Evolutionary conservation across 306 rosid genomes (phyloP), one percentile per base, ranked within the genome.

Genomic region (Canavalia gladiata): DNA sequence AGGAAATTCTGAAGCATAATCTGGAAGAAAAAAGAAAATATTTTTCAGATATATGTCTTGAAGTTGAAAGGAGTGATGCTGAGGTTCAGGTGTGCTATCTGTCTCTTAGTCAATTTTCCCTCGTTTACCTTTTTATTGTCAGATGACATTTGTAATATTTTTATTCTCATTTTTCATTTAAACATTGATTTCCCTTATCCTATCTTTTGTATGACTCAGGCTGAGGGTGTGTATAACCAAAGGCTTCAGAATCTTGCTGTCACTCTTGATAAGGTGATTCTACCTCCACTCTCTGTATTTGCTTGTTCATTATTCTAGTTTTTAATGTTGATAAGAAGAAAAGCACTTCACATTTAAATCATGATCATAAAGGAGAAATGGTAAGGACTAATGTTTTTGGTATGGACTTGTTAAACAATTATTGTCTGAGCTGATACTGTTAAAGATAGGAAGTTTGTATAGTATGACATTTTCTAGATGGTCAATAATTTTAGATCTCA

Each of bases 221-320:
- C 99, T 33, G 99, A 96, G 85, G 99, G 99, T 51, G 99, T 96
- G 6, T 93, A 93, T 90, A 96, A 96, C 84, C 99, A 96, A 84
- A 93, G 99, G 91, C 98, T 96, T 82, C 98, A 96, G 88, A 96
- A 96, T 85, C 90, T 96, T 85, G 98, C 99, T 46, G 94, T 96
- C 83, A 96, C 99, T 84, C 97, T 96, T 13, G 99, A 96, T 88
- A 96, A 94, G 99, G 99, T 96, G 82, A 79, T 75, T 85, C 43
- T 81, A 45, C 55, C 8, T 8, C 85, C 3, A 13, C 18, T 71
- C 31, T 52, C 57, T 74, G 9, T 70, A 54, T 55, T 63, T 75
- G 51, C 55, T 8, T 56, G n/a, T 79, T 50, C 29, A 7, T 29
- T 42, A 67, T 59, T 72, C 69, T 80, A 31, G 37, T 29, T 78